phyloP scores from a whole-genome alignment of 306 rosid genomes.

The Inga laurina region DNA sequence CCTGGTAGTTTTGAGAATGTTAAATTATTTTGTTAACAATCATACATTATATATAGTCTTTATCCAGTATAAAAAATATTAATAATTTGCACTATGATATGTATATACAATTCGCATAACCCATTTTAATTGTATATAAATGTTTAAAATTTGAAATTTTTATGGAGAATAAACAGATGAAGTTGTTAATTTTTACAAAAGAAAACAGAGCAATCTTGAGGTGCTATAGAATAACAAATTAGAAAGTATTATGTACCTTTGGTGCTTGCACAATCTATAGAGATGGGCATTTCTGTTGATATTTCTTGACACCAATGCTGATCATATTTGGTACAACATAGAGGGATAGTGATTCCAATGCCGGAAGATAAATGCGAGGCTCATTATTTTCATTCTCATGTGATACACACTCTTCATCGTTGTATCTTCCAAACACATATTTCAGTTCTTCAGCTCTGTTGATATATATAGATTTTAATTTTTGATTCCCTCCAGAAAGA shows the following conservation, averaged over 20 bases:
- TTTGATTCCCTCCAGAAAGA: neutral
- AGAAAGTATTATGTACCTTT: neutral
- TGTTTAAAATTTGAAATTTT: no score
- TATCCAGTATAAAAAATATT: no score
- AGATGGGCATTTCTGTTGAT: neutral
- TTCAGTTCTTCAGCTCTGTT: fast-evolving
- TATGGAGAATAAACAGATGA: no score
- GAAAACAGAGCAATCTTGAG: neutral
- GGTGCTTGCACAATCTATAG: neutral
- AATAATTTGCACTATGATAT: neutral
- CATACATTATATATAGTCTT: neutral
- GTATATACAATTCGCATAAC: no score
- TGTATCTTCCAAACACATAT: neutral
- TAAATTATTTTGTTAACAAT: neutral
- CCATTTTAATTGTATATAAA: no score
- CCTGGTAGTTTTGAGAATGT: no score
- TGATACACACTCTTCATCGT: neutral
- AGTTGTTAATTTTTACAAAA: no score
- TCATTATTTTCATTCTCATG: neutral
- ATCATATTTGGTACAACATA: neutral
- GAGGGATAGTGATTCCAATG: neutral
- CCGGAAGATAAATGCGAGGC: neutral
- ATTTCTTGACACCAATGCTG: neutral
- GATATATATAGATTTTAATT: neutral
- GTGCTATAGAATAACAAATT: neutral